Base-by-base conservation (phyloP, 129 eudicot species). In the Arctium minus region DNA sequence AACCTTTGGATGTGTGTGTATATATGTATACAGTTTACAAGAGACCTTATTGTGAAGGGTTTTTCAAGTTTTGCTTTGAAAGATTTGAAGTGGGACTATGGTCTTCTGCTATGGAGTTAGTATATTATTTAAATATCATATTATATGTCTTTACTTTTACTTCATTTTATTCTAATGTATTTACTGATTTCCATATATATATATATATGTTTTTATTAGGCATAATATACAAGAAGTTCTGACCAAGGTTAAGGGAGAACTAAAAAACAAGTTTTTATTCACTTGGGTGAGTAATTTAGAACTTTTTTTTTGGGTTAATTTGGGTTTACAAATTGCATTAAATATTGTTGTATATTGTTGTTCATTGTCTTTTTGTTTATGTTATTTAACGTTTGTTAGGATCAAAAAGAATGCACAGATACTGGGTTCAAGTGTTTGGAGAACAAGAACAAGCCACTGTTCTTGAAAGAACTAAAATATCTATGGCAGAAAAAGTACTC, bases 21-120 rank as follows among this genome's bases (percentile, higher is more conserved):
- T 37, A 3, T 22, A 3, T 69, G 27, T 22, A 4, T 79, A 18
- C 77, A 90, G 97, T 92, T 39, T 90, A 83, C 83, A 88, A 85
- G 79, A 90, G 97, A 87, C 91, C 94, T 12, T 90, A 56, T 39
- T 78, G 83, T 30, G 75, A 90, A 31, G 88, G 74, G 62, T 92
- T 92, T 74, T 18, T 92, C 72, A 84, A 82, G 88, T 92, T 90
- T 56, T 90, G 94, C 83, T 85, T 90, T 56, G 90, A 92, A 36
- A 83, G 94, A 86, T 92, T 90, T 82, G 85, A 89, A 79, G 92
- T 92, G 44, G 94, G 89, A 31, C 2, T 92, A 4, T 90, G 94
- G 94, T 88, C 92, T 40, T 82, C 92, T 50, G 92, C 92, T 1
- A 84, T 8, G 81, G 92, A 90, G 92, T 89, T 42, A 85, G 91